phyloP scores from a whole-genome alignment of 495 filamentous ascomycete genomes.

The Baudoinia panamericana region DNA sequence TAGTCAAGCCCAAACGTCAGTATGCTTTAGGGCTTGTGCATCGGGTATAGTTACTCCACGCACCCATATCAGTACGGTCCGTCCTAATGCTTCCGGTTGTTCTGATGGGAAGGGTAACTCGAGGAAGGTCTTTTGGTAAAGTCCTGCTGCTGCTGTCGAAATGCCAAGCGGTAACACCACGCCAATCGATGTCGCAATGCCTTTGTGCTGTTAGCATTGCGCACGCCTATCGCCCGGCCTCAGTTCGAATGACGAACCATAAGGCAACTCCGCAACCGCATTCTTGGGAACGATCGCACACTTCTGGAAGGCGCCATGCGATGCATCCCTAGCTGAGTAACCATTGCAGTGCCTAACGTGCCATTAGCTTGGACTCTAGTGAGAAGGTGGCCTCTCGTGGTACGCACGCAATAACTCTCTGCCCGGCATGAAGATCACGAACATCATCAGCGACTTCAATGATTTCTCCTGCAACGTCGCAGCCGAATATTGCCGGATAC shows the following conservation, averaged over 20 bases:
- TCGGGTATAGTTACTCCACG: no score
- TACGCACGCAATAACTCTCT: constrained; percentile 24
- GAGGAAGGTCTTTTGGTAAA: constrained; percentile 34
- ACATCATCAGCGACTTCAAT: constrained; percentile 24
- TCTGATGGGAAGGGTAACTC: constrained; percentile 18
- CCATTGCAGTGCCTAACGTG: constrained; percentile 11
- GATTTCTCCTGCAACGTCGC: constrained; percentile 25
- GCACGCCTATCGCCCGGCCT: no score
- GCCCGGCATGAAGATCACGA: constrained; percentile 20
- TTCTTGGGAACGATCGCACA: constrained; percentile 6
- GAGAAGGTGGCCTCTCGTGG: no score
- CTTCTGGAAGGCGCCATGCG: constrained; percentile 17
- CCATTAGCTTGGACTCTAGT: background rate
- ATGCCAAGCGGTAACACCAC: constrained; percentile 37
- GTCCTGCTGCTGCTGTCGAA: constrained; percentile 35
- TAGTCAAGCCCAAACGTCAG: no score
- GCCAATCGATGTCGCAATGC: constrained; percentile 32
- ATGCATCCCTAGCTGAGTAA: constrained; percentile 4
- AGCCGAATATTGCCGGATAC: constrained; percentile 22
- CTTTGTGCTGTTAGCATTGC: no score
- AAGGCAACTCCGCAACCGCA: constrained; percentile 30
- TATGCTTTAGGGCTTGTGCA: no score
- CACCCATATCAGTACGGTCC: constrained; percentile 31
- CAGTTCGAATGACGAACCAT: no score
- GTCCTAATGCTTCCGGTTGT: constrained; percentile 17